Base-by-base conservation (phyloP, 768 basidiomycete genomes). In the Phlegmacium glaucopus region DNA sequence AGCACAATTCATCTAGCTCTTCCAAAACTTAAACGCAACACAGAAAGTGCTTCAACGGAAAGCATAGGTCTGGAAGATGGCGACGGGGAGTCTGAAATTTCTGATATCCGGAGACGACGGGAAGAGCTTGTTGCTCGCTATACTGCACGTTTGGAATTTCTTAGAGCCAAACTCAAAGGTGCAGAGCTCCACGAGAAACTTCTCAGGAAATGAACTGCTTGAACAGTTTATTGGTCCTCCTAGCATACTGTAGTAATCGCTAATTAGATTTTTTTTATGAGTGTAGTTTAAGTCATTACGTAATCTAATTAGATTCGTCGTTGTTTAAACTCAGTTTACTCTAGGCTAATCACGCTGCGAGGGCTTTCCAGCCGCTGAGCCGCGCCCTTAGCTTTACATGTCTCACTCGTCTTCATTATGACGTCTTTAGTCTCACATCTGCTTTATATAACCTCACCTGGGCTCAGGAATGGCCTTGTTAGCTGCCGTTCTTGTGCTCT, bases 91-190 rank as follows among this genome's bases (percentile, higher is more conserved):
- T 35, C 60, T 44, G 60, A 87, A 63, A 67, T 87, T 51, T 56
- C 59, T 2, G 85, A 89, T 49, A 78, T 91, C 44, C 78, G 83
- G 43, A 69, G 74, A 46, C 76, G 87, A 34, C 74, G 80, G 35
- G 75, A 74, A 22, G 87, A 87, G 51, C 79, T 91, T 41, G 77
- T 78, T 22, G 74, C 67, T 47, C 76, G 89, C 42, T 92, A 88
- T 62, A 79, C 81, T 44, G 74, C 78, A 22, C 80, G 87, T 41
- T 61, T 91, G 47, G 86, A 89, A 54, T 92, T 83, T 59, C 71
- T 92, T 26, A 75, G 78, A 37, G 90, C 87, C 27, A 82, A 79
- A 57, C 69, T 90, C 60, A 90, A 84, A 65, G 82, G 82, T 13
- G 87, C 87, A 5, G 85, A 91, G 69, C 62, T 92, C 10, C 75